Percentiles rank a stretch among this genome's conserved stretches.
Conservation (phyloP, 2,329 filamentous ascomycete genomes). For the Ophidiomyces ophidiicola region DNA sequence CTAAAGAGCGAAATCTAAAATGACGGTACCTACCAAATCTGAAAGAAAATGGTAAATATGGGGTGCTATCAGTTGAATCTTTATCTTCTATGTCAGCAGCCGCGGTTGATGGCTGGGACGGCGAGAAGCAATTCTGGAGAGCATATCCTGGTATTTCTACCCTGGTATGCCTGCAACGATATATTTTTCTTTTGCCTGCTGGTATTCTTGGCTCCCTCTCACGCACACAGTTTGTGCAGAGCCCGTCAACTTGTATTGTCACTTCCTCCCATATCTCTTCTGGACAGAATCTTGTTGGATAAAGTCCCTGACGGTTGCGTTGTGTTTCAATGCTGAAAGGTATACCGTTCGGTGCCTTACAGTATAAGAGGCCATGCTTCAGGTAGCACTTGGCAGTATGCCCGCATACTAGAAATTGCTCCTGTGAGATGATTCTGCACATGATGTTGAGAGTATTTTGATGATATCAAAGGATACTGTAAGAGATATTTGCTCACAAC, state of each 20-base stretch:
- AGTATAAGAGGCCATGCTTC: slow-evolving; percentile 14
- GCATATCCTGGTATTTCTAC: not conserved
- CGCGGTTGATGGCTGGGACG: not conserved
- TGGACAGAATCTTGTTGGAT: slow-evolving; percentile 10
- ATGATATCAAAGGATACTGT: too few species aligned
- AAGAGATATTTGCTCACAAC: too few species aligned
- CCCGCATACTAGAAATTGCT: slow-evolving; percentile 11
- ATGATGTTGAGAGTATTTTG: slow-evolving; percentile 11
- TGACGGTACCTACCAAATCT: not conserved
- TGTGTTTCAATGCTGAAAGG: slow-evolving; percentile 8
- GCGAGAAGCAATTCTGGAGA: slow-evolving; percentile 12
- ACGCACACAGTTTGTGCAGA: slow-evolving; percentile 9
- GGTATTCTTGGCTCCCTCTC: slow-evolving; percentile 1
- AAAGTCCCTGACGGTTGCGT: not conserved
- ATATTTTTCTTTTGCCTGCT: not conserved
- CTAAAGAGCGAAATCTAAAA: not conserved
- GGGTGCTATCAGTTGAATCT: not conserved
- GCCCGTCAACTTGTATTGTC: not conserved
- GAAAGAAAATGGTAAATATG: not conserved
- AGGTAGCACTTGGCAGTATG: slow-evolving; percentile 13
- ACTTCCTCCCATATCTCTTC: slow-evolving; percentile 12
- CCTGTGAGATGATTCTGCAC: slow-evolving; percentile 13
- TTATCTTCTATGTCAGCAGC: not conserved
- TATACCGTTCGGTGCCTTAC: slow-evolving; percentile 14
- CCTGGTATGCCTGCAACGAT: slow-evolving; percentile 7